A percentile compares a stretch with the other conserved stretches of the same genome.
Evolutionary conservation across 2,329 filamentous ascomycete species (phyloP).

Genomic region (Graphium sp.): DNA sequence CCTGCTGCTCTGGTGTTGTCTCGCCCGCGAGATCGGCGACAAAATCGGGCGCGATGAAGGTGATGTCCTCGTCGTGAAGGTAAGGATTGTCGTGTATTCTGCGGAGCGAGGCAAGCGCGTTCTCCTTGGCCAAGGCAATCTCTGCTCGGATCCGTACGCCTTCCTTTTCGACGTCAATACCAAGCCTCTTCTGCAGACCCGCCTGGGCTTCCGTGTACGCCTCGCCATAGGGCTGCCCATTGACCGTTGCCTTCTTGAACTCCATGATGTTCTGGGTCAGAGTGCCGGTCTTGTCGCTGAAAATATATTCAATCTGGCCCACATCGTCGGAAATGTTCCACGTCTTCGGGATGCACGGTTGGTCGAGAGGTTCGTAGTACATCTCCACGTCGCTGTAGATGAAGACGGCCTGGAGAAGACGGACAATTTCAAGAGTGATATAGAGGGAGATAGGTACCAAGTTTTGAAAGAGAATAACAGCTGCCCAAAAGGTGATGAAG

Average conservation of each 20-base stretch:
- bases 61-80: slow-evolving; percentile 74
- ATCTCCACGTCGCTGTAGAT: slow-evolving; percentile 93
- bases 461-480: slow-evolving; percentile 90
- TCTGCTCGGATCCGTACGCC: slow-evolving; percentile 53
- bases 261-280: slow-evolving; percentile 99
- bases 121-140: slow-evolving; percentile 61
- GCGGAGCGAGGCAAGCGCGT: slow-evolving; percentile 57
- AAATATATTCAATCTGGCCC: slow-evolving; percentile 97
- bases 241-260: slow-evolving; percentile 96
- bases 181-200: slow-evolving; percentile 85
- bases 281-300: slow-evolving; percentile 95
- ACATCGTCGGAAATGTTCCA: slow-evolving; percentile 99
- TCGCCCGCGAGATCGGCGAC: slow-evolving; percentile 67
- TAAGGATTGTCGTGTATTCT: slow-evolving; percentile 79
- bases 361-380: slow-evolving; percentile 92
- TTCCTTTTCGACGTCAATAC: slow-evolving; percentile 73
- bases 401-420: slow-evolving; percentile 85
- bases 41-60: slow-evolving; percentile 84
- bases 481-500: slow-evolving; percentile 94
- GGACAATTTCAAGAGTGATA: slow-evolving; percentile 91
- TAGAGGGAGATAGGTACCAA: slow-evolving; percentile 97
- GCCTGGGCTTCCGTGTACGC: slow-evolving; percentile 95
- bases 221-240: slow-evolving; percentile 91
- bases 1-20: slow-evolving; percentile 58
- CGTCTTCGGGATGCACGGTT: slow-evolving; percentile 89